Evolutionary conservation across 129 eudicot species (phyloP).

Genomic region (Tagetes erecta): DNA sequence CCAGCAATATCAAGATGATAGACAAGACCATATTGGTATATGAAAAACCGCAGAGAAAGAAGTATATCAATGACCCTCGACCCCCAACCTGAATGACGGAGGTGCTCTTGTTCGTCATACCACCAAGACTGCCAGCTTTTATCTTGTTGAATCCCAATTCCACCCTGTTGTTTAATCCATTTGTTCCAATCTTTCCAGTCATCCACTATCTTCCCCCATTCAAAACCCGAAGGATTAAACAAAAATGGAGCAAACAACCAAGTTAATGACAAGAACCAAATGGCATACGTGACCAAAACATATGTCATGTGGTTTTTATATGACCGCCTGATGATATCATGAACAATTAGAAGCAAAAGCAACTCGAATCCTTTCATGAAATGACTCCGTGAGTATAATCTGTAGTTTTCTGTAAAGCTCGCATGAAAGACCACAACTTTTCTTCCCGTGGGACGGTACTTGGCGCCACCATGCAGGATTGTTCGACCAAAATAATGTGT

Average conservation of each 20-base stretch:
- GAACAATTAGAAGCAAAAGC: constrained; percentile 62
- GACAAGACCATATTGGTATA: constrained; percentile 91
- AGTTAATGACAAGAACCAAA: constrained; percentile 89
- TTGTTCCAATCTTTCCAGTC: constrained; percentile 99
- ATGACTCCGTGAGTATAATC: constrained; percentile 90
- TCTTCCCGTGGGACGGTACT: constrained; percentile 87
- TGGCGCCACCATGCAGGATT: constrained; percentile 96
- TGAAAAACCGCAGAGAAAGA: constrained; percentile 77
- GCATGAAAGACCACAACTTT: constrained; percentile 87
- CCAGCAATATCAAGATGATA: constrained; percentile 88
- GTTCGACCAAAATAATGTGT: constrained; percentile 93
- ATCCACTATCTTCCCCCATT: constrained; percentile 88
- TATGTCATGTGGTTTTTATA: constrained; percentile 70
- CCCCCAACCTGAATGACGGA: constrained; percentile 57
- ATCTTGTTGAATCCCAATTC: constrained; percentile 87
- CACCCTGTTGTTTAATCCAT: constrained; percentile 95
- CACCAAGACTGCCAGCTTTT: constrained; percentile 99
- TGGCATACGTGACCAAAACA: constrained; percentile 63
- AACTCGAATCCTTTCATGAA: constrained; percentile 93
- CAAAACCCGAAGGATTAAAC: constrained; percentile 89
- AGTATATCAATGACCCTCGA: constrained; percentile 77
- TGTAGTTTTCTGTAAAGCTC: constrained; percentile 78
- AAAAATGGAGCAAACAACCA: constrained; percentile 94
- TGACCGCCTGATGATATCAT: constrained; percentile 63
- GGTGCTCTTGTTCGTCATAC: constrained; percentile 88